Evolutionary conservation across 768 basidiomycete species (phyloP).

Genomic region (Strobilomyces confusus): DNA sequence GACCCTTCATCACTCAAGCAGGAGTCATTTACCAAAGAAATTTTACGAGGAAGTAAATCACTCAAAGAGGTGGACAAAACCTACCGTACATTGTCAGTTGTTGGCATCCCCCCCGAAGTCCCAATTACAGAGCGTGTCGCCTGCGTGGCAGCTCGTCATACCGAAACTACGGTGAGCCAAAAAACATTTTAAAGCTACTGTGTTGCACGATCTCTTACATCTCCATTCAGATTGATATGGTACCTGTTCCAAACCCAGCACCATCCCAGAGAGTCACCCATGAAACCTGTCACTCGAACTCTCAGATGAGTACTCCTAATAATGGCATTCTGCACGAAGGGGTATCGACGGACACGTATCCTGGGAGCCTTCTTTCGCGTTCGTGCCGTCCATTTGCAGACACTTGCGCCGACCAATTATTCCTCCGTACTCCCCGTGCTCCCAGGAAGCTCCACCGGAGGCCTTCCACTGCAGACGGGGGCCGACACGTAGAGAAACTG

Average conservation of each 20-base stretch:
- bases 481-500: slow-evolving; percentile 15
- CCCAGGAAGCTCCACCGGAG: background rate
- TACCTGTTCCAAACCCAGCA: background rate
- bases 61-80: slow-evolving; percentile 13
- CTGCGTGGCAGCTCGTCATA: background rate
- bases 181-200: background rate
- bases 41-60: slow-evolving; percentile 30
- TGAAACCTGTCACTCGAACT: background rate
- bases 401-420: background rate
- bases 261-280: background rate
- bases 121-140: background rate
- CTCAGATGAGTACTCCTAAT: background rate
- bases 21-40: background rate
- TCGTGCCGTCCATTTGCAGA: background rate
- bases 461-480: slow-evolving; percentile 2
- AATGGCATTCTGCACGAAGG: background rate
- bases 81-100: background rate
- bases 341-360: background rate
- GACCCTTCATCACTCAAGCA: slow-evolving; percentile 7
- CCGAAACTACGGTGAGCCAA: slow-evolving; percentile 6
- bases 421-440: background rate
- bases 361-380: background rate
- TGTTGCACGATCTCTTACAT: slow-evolving; percentile 1
- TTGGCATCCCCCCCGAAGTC: background rate
- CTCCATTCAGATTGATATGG: background rate